A percentile compares a stretch with the other conserved stretches of the same genome.
These are phyloP conservation scores for Serendipita sp. DNA, from an alignment of 768 basidiomycete species.

Conservation along the genomic window DNA sequence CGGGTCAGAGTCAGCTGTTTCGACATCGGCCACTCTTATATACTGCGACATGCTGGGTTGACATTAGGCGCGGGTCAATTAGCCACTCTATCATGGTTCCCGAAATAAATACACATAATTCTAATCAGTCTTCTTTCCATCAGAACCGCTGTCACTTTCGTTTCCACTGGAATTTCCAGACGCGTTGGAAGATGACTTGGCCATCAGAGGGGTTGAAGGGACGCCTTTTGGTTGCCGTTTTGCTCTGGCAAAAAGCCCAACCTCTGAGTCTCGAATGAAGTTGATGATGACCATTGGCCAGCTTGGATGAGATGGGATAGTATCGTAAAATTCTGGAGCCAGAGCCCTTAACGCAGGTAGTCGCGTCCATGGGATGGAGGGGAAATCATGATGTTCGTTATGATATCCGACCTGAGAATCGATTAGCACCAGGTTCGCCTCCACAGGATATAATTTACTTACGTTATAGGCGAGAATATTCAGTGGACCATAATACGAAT, in stretches of 20 bases:
- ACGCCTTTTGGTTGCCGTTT: constrained; percentile 43
- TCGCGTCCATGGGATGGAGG: constrained; percentile 88
- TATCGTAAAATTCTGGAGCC: constrained; percentile 86
- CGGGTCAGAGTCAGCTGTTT: not conserved
- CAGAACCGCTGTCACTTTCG: not conserved
- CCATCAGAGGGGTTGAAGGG: not conserved
- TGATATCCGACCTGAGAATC: constrained; percentile 80
- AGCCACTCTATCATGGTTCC: not conserved
- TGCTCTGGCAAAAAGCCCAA: constrained; percentile 76
- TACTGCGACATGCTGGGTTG: not conserved
- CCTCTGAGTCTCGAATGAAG: constrained; percentile 81
- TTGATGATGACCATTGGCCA: constrained; percentile 93
- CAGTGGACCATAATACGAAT: constrained; percentile 86
- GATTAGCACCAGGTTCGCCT: not conserved
- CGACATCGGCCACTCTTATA: not conserved
- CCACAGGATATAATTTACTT: constrained; percentile 17
- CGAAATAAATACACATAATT: not conserved
- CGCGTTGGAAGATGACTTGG: not conserved
- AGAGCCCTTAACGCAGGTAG: constrained; percentile 66
- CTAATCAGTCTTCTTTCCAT: not conserved
- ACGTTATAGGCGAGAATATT: constrained; percentile 91
- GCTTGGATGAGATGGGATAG: constrained; percentile 67
- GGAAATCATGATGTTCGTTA: constrained; percentile 99
- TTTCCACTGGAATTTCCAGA: not conserved
- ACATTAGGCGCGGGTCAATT: not conserved